phyloP scores from a whole-genome alignment of 169 alveolate genomes.

The Babesia divergens region DNA sequence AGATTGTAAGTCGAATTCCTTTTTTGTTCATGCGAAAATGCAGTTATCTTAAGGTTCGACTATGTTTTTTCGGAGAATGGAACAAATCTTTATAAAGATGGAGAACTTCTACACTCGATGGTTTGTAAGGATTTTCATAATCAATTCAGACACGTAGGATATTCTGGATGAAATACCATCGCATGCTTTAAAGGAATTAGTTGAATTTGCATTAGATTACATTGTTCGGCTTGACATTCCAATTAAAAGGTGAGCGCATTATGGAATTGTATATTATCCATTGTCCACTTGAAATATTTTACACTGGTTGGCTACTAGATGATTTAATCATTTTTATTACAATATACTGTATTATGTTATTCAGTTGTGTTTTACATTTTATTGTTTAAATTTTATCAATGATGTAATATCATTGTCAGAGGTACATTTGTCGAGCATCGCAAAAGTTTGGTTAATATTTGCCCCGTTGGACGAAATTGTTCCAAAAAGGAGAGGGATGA shows the following conservation, averaged over 20 bases:
- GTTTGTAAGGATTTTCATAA: neutral
- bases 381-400: neutral
- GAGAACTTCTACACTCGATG: constrained; percentile 13
- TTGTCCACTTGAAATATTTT: neutral
- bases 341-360: neutral
- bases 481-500: constrained; percentile 88
- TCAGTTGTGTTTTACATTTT: neutral
- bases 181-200: neutral
- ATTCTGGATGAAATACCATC: constrained; percentile 31
- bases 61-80: constrained; percentile 53
- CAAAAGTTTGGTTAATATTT: constrained; percentile 91
- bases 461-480: constrained; percentile 97
- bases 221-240: constrained; percentile 56
- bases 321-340: neutral
- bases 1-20: constrained; percentile 4
- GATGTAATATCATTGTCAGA: constrained; percentile 35
- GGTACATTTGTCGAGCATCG: constrained; percentile 94
- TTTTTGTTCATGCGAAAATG: neutral
- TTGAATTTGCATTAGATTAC: constrained; percentile 28
- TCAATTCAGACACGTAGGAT: neutral
- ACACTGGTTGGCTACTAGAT: neutral
- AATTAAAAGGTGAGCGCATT: constrained; percentile 29
- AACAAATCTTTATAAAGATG: constrained; percentile 19
- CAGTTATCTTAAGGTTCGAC: constrained; percentile 24
- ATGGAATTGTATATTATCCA: neutral